Base-by-base conservation (phyloP, 768 basidiomycete species). In the Pleurotus eryngii region DNA sequence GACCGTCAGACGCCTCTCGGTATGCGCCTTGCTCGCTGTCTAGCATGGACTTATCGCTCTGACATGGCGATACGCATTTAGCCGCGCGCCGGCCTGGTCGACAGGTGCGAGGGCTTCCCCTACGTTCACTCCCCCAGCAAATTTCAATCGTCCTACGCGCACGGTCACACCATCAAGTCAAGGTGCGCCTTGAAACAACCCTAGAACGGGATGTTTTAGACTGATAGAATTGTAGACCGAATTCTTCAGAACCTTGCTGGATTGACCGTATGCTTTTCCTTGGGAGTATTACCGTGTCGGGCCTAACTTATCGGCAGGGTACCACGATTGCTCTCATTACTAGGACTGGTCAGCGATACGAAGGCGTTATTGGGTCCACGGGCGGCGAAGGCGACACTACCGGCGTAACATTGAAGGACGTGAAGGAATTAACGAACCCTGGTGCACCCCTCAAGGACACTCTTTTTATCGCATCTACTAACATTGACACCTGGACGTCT, bases 381-480 rank as follows among this genome's bases (percentile, higher is more conserved):
- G 68, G 67, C 57, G 73, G 68, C 18, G 89, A 91, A 65, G 84
- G 86, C 46, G 87, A 90, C 68, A 83, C 81, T 24, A 70, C 76
- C 11, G 92, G 91, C 46, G 82, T 92, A 54, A 84, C 85, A 6
- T 79, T 93, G 60, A 87, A 84, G 67, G 88, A 92, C 69, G 88
- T 81, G 65, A 88, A 85, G 72, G 90, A 93, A 61, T 72, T 92
- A 53, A 75, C 81, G 12, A 78, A 72, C 58, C 84, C 86, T 7
- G 86, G 84, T 48, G 81, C 82, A 1, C 82, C 91, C 27, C 78
- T 89, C 59, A 89, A 84, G 69, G 90, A 92, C 49, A 71, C 75
- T 7, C 63, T 87, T 46, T 90, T 90, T 70, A 78, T 93, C 60
- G 79, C 87, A 22, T 80, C 84, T 9, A 79, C 83, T 57, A 90